Conservation (phyloP, 192 early-diverging fungal genomes). For the Chytriomyces sp. region DNA sequence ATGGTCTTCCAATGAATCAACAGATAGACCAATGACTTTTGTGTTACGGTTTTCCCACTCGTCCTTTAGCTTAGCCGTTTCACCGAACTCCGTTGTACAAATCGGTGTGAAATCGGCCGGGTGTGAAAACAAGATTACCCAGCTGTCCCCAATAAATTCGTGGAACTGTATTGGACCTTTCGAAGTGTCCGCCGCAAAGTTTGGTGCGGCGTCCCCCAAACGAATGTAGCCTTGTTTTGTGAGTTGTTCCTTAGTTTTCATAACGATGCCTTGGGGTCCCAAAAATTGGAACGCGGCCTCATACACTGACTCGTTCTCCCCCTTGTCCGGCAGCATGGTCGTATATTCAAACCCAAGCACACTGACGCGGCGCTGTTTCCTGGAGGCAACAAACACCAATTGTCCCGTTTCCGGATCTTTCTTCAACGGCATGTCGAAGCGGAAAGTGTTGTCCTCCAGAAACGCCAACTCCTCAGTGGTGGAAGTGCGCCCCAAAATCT, state of each 20-base stretch:
- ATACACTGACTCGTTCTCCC: background rate
- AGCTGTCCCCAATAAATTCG: conserved; percentile 77
- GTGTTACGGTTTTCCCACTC: conserved; percentile 81
- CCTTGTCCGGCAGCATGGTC: background rate
- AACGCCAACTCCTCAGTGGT: background rate
- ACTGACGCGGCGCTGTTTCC: background rate
- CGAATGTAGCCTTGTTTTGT: conserved; percentile 6
- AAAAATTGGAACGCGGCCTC: background rate
- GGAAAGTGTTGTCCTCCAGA: background rate
- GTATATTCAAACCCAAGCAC: background rate
- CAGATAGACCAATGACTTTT: conserved; percentile 91
- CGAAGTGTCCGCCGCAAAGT: conserved; percentile 86
- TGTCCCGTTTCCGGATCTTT: background rate
- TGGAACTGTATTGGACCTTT: conserved; percentile 89
- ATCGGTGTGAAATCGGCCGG: conserved; percentile 97
- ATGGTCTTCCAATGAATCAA: conserved; percentile 81
- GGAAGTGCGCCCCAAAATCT: background rate
- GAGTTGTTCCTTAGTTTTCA: background rate
- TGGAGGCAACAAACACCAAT: background rate
- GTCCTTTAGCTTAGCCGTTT: conserved; percentile 74
- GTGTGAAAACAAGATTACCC: conserved; percentile 97
- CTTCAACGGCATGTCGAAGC: background rate
- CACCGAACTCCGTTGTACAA: conserved; percentile 96
- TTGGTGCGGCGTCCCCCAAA: conserved; percentile 48
- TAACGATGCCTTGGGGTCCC: background rate